A percentile compares a stretch with the other conserved stretches of the same genome.
These are phyloP conservation scores for Hypsizygus ulmarius DNA, from an alignment of 1,284 basidiomycete species.

Conservation along the genomic window DNA sequence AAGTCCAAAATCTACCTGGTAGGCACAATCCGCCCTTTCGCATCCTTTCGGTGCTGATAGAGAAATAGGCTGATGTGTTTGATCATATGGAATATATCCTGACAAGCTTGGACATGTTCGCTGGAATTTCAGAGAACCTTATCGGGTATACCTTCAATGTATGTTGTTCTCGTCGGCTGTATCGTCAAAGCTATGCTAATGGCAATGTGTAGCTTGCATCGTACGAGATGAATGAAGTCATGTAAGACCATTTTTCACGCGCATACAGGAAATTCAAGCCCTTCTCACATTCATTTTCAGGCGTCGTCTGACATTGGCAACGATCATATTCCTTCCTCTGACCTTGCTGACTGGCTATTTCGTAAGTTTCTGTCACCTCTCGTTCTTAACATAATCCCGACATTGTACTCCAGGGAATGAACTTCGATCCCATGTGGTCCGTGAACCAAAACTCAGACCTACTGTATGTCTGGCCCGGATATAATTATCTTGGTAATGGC, in stretches of 20 bases:
- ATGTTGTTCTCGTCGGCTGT: conserved; percentile 15
- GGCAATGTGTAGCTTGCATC: conserved; percentile 45
- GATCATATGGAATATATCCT: conserved; percentile 72
- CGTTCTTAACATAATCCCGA: not conserved
- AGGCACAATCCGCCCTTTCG: conserved; percentile 19
- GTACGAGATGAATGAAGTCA: conserved; percentile 60
- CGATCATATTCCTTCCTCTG: conserved; percentile 64
- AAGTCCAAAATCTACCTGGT: conserved; percentile 69
- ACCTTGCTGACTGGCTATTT: conserved; percentile 74
- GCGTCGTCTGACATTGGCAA: conserved; percentile 60
- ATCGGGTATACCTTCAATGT: conserved; percentile 69
- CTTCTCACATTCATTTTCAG: conserved; percentile 21
- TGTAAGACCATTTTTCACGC: conserved; percentile 33
- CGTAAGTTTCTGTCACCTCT: conserved; percentile 36
- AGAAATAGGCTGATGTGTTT: conserved; percentile 56
- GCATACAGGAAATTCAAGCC: not conserved
- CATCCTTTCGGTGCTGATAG: not conserved
- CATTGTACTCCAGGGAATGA: conserved; percentile 22
- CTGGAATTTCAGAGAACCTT: conserved; percentile 63
- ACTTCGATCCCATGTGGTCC: conserved; percentile 20
- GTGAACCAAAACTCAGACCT: conserved; percentile 21
- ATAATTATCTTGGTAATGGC: not conserved
- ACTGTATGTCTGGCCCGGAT: conserved; percentile 14
- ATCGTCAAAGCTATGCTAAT: not conserved
- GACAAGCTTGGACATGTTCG: conserved; percentile 65